These are phyloP conservation scores for Coniochaeta sp. DNA, from an alignment of 2,329 filamentous ascomycete species.

Conservation along the genomic window DNA sequence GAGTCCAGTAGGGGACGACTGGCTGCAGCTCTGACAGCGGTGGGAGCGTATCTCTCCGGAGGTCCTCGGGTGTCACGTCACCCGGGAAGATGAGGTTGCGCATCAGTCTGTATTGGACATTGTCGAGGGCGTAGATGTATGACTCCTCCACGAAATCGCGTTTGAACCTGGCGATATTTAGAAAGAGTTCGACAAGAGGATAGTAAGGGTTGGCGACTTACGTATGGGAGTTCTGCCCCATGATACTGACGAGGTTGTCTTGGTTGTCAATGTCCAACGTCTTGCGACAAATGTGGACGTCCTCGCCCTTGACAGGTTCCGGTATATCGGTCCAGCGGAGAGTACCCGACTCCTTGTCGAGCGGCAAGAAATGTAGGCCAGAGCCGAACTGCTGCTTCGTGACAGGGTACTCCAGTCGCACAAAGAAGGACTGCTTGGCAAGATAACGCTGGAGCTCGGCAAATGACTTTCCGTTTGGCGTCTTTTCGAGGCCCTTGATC, in stretches of 20 bases:
- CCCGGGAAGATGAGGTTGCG: slow-evolving; percentile 34
- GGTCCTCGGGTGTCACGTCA: slow-evolving; percentile 18
- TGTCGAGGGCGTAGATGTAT: slow-evolving; percentile 45
- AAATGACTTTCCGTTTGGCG: slow-evolving; percentile 32
- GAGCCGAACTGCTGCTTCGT: slow-evolving; percentile 26
- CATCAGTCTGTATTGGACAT: slow-evolving; percentile 45
- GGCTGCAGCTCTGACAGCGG: slow-evolving; percentile 38
- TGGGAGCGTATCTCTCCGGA: slow-evolving; percentile 19
- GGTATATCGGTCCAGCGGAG: slow-evolving; percentile 55
- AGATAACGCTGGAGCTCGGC: slow-evolving; percentile 48
- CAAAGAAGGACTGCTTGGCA: slow-evolving; percentile 47
- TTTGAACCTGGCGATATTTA: slow-evolving; percentile 34
- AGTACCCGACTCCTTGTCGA: slow-evolving; percentile 37
- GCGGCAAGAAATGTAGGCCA: slow-evolving; percentile 5
- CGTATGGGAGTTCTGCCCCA: slow-evolving; percentile 47
- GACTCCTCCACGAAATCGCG: slow-evolving; percentile 47
- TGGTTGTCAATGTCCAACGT: slow-evolving; percentile 50
- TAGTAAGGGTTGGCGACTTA: slow-evolving; percentile 22
- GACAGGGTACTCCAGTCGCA: slow-evolving; percentile 50
- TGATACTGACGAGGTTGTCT: slow-evolving; percentile 36
- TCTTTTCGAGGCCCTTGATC: slow-evolving; percentile 21
- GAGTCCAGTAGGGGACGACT: slow-evolving; percentile 46
- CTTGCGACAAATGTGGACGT: slow-evolving; percentile 38
- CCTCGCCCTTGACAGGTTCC: slow-evolving; percentile 42
- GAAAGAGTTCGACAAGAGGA: not conserved